phyloP scores from a whole-genome alignment of 2,329 filamentous ascomycete genomes.

The Cladosporium sp. region DNA sequence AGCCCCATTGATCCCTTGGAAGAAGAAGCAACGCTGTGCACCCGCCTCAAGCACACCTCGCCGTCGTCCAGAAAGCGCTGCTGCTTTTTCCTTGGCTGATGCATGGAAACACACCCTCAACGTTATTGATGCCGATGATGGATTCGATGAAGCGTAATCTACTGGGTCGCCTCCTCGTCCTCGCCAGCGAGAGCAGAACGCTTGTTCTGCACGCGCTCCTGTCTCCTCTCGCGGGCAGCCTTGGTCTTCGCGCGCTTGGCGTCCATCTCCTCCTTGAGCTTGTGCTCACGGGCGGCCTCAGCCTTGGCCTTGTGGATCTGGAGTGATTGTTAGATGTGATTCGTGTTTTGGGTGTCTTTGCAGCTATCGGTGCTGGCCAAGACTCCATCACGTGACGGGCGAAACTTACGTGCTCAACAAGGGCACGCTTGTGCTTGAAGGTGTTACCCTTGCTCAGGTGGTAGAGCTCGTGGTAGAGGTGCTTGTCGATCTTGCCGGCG shows the following conservation, averaged over 20 bases:
- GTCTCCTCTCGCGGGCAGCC: slow-evolving; percentile 97
- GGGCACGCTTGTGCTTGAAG: slow-evolving; percentile 99
- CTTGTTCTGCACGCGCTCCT: slow-evolving; percentile 88
- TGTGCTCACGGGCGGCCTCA: slow-evolving; percentile 93
- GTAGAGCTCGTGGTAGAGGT: slow-evolving; percentile 99
- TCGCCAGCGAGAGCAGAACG: slow-evolving; percentile 76
- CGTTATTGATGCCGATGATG: slow-evolving; percentile 10
- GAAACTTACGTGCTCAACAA: slow-evolving; percentile 96
- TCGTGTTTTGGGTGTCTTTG: slow-evolving; percentile 9
- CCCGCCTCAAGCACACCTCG: slow-evolving; percentile 10
- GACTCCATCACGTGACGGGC: slow-evolving; percentile 31
- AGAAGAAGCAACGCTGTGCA: slow-evolving; percentile 10
- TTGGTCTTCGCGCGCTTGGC: slow-evolving; percentile 99
- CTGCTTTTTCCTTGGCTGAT: slow-evolving; percentile 13
- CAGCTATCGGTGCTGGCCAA: slow-evolving; percentile 16
- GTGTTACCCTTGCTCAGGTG: slow-evolving; percentile 99
- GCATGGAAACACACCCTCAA: slow-evolving; percentile 11
- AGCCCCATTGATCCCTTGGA: slow-evolving; percentile 7
- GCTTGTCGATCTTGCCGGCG: slow-evolving; percentile 99
- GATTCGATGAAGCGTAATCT: slow-evolving; percentile 8
- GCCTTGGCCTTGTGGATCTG: slow-evolving; percentile 99
- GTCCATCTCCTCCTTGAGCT: slow-evolving; percentile 99
- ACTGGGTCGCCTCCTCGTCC: slow-evolving; percentile 40
- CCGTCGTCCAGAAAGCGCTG: slow-evolving; percentile 10
- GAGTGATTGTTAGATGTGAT: slow-evolving; percentile 15